A percentile compares a stretch with the other conserved stretches of the same genome.
These are phyloP conservation scores for Kandelia obovata DNA, from an alignment of 345 rosid species.

Conservation along the genomic window DNA sequence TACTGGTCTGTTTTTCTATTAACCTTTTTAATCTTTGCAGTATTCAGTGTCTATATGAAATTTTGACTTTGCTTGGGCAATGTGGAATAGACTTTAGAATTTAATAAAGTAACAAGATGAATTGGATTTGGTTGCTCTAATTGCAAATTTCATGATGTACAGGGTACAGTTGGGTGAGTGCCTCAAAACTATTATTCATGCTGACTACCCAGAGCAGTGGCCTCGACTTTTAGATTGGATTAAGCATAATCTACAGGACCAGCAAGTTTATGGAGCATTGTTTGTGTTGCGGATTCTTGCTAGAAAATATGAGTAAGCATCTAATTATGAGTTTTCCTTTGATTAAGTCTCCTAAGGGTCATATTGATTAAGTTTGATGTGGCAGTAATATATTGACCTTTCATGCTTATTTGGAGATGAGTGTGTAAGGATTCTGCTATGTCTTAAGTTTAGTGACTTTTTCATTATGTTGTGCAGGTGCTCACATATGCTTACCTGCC, in stretches of 20 bases:
- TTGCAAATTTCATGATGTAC: constrained; percentile 10
- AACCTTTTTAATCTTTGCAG: not conserved
- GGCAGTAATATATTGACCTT: too few species aligned
- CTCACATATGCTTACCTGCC: too few species aligned
- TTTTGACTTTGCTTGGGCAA: not conserved
- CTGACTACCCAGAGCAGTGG: constrained; percentile 99
- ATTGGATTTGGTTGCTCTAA: constrained; percentile 6
- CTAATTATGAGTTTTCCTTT: constrained; percentile 7
- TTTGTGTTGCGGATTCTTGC: constrained; percentile 90
- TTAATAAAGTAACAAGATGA: not conserved
- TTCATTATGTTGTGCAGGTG: too few species aligned
- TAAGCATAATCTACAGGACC: constrained; percentile 80
- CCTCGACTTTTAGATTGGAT: constrained; percentile 94
- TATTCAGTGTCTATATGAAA: not conserved
- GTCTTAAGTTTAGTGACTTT: too few species aligned
- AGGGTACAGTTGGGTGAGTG: constrained; percentile 98
- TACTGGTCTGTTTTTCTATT: too few species aligned
- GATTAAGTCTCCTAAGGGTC: not conserved
- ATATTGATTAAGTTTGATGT: too few species aligned
- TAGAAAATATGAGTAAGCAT: constrained; percentile 91
- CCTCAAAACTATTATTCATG: constrained; percentile 86
- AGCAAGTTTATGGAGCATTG: constrained; percentile 87
- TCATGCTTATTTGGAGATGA: too few species aligned
- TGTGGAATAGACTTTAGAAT: not conserved
- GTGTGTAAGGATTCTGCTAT: too few species aligned